A percentile compares a stretch with the other conserved stretches of the same genome.
These are phyloP conservation scores for Rhodotorula diobovata DNA, from an alignment of 768 basidiomycete species.

Conservation along the genomic window DNA sequence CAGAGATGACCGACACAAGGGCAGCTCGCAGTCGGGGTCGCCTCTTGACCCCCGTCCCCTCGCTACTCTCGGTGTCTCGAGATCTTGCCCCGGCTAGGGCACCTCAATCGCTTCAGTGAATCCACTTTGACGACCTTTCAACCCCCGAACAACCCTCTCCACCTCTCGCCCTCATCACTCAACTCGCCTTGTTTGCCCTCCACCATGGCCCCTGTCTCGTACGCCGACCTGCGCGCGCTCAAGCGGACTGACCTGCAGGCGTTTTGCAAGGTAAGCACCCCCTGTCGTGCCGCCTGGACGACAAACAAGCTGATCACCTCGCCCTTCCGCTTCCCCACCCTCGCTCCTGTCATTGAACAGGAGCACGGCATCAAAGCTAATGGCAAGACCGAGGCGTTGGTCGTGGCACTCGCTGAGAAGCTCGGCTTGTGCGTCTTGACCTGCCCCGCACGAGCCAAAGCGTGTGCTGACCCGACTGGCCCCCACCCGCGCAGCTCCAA, in stretches of 20 bases:
- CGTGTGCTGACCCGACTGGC: too few relatives aligned
- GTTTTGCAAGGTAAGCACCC: constrained; percentile 3
- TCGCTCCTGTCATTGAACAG: neutral
- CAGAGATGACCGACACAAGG: too few relatives aligned
- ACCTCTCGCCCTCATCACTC: neutral
- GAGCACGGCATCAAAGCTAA: constrained; percentile 4
- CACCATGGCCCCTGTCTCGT: neutral
- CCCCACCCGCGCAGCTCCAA: neutral
- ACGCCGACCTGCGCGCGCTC: neutral
- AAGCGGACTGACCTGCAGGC: constrained; percentile 1
- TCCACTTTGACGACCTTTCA: neutral
- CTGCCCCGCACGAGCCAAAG: neutral
- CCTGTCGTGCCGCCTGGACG: too few relatives aligned
- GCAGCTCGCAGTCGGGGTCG: neutral
- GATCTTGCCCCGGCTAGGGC: too few relatives aligned
- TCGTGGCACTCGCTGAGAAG: neutral
- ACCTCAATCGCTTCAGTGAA: neutral
- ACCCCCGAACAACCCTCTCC: neutral
- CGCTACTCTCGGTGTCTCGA: neutral
- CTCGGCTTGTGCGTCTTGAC: neutral
- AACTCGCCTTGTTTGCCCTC: neutral
- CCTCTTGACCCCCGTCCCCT: neutral
- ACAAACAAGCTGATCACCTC: neutral
- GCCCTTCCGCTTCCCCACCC: neutral
- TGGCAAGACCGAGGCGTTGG: constrained; percentile 17